Evolutionary conservation across 2,329 filamentous ascomycete genomes (phyloP), one percentile per base, ranked within the genome.

Genomic region (Xylaria arbuscula): DNA sequence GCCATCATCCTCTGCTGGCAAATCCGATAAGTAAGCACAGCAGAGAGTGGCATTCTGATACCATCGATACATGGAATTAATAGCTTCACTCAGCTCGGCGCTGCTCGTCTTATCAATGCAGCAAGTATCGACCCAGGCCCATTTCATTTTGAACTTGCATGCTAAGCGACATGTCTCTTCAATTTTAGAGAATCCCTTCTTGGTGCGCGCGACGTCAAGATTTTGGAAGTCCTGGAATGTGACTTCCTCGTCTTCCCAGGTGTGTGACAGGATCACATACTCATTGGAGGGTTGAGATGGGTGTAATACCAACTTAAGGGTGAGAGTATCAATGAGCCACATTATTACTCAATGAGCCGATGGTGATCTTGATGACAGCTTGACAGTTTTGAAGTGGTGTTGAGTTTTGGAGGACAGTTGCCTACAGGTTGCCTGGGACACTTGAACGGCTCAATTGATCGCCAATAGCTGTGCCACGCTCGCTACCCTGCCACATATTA

Each of bases 31-130:
- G 32, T 63, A 63, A 17, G 19, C 51, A 38, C n/a, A 56, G 19
- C 51, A 63, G 3, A 56, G 10, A 10, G 6, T 1, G 38, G 61
- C 7, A 10, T 40, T 34, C 4, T 24, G 1, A 48, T 63, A 50
- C 40, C 40, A 56, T 2, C 51, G 51, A 17, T 24, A 63, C 61
- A 63, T 56, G 8, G 59, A 62, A 10, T 54, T 62, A 10, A 62
- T 45, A 8, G 48, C 59, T 8, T 62, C 59, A 5, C 50, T 45
- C 15, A 62, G n/a, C n/a, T n/a, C n/a, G n/a, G n/a, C n/a, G n/a
- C n/a, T n/a, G n/a, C n/a, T n/a, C n/a, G n/a, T n/a, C 8, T 63
- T 56, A n/a, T 56, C 61, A 28, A 56, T 56, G 13, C 61, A 63
- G 47, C 47, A 50, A 24, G 47, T 28, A 24, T 50, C 47, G 19